Percentiles rank a stretch among this genome's conserved stretches.
Conservation (phyloP, 106 monocot species). For the Iris macrosiphon region DNA sequence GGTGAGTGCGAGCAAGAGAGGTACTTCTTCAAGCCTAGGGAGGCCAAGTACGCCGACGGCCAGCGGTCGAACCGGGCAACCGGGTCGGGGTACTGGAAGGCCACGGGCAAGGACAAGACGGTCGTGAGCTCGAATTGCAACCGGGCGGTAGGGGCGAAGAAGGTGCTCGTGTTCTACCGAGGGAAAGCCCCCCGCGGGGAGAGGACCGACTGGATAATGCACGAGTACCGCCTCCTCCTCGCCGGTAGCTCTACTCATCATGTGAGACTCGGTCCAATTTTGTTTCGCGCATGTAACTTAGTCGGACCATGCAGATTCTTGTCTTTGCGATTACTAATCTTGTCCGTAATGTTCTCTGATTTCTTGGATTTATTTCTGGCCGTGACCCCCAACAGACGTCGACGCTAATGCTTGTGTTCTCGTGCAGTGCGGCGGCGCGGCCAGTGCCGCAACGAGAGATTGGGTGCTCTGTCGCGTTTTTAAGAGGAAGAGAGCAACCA, state of each 20-base stretch:
- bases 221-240: conserved; percentile 64
- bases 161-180: conserved; percentile 61
- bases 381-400: not conserved
- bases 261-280: too few relatives aligned
- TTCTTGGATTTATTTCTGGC: too few relatives aligned
- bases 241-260: too few relatives aligned
- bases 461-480: conserved; percentile 82
- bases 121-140: conserved; percentile 21
- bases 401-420: not conserved
- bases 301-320: not conserved
- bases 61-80: conserved; percentile 48
- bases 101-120: conserved; percentile 62
- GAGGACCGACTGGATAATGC: conserved; percentile 86
- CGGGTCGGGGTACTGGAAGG: conserved; percentile 75
- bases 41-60: conserved; percentile 48
- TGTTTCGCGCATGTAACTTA: too few relatives aligned
- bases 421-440: not conserved
- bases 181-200: conserved; percentile 41
- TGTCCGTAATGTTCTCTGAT: too few relatives aligned
- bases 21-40: conserved; percentile 69
- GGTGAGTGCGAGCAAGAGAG: conserved; percentile 46
- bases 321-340: not conserved
- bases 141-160: conserved; percentile 81
- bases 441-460: conserved; percentile 12
- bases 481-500: conserved; percentile 42